Evolutionary conservation across 495 filamentous ascomycete species (phyloP), one percentile per base, ranked within the genome.

Genomic region (Penicillium paradoxum): DNA sequence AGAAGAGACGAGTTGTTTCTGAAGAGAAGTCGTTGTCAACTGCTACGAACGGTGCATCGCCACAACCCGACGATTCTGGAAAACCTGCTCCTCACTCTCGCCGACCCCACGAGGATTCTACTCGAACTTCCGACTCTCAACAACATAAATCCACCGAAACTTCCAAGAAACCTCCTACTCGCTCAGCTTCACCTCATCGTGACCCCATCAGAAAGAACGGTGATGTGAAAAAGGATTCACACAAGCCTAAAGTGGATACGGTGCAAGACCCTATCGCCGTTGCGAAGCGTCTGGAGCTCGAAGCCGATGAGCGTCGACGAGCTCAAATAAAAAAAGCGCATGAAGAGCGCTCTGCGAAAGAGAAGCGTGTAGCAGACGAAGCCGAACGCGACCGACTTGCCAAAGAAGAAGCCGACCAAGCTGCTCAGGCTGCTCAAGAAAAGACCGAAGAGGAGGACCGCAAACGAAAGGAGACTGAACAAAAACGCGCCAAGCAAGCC

Each of bases 391-490:
- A 61, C 29, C 70, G 70, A n/a, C 53, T 63, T 14, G 67, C 69
- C 40, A 65, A 72, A 44, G 73, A 76, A 58, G 71, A 73, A 47
- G 75, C 74, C 45, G 76, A 73, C 27, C 57, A 63, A 34, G 66
- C 65, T 55, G 72, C 73, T 15, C 70, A 70, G 18, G 64, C 69
- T 57, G 72, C 73, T 19, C 72, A 70, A 38, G 73, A 80, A 46
- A 74, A 66, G 59, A 73, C 75, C 19, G 75, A 77, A 21, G 79
- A 80, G 39, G 78, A 79, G 46, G 79, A 81, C 38, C 74, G 73
- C 48, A 72, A 71, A 55, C 72, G 73, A 40, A 71, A 79, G 60
- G 77, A 82, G 64, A 66, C 69, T 25, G 78, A 83, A 59, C 68
- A 77, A 58, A 54, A 75, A 70, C 57, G 76, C 34, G 71, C 71